phyloP scores from a whole-genome alignment of 768 basidiomycete genomes.

The Leucosporidium yakuticum region DNA sequence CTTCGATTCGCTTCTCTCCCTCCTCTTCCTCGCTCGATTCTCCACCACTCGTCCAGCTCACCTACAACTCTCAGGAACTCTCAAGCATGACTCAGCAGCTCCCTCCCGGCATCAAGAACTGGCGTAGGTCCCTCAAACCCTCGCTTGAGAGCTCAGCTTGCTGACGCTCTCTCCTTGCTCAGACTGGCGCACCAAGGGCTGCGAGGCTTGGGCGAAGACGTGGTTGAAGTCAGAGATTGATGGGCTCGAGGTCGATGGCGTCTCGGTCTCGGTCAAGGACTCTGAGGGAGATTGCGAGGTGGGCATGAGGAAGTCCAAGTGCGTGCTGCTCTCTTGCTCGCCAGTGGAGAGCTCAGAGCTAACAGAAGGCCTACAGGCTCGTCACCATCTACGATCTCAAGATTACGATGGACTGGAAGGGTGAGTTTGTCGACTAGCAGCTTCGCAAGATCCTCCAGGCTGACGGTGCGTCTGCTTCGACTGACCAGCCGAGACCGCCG shows the following conservation, averaged over 20 bases:
- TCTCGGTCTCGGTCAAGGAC: conserved; percentile 29
- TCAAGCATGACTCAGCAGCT: conserved; percentile 2
- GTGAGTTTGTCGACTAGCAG: not conserved
- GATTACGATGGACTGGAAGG: conserved; percentile 22
- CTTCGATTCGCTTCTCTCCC: no score
- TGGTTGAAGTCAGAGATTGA: conserved; percentile 26
- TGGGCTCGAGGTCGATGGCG: conserved; percentile 25
- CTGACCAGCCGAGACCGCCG: not conserved
- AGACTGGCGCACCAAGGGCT: conserved; percentile 36
- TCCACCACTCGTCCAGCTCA: conserved; percentile 34
- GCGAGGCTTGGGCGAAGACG: conserved; percentile 34
- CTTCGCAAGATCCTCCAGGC: not conserved
- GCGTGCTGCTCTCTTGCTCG: not conserved
- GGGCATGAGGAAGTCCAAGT: conserved; percentile 32
- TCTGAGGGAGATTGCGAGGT: conserved; percentile 36
- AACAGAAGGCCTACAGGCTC: conserved; percentile 25
- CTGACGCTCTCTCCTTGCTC: not conserved
- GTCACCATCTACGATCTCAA: conserved; percentile 36
- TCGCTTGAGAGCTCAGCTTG: not conserved
- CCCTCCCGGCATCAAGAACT: conserved; percentile 31
- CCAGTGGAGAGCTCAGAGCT: not conserved
- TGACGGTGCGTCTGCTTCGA: not conserved
- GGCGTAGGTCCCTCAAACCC: conserved; percentile 2
- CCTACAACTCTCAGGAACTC: no score
- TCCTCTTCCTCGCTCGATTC: no score